phyloP scores from a whole-genome alignment of 495 filamentous ascomycete species.

The Xylaria curta region DNA sequence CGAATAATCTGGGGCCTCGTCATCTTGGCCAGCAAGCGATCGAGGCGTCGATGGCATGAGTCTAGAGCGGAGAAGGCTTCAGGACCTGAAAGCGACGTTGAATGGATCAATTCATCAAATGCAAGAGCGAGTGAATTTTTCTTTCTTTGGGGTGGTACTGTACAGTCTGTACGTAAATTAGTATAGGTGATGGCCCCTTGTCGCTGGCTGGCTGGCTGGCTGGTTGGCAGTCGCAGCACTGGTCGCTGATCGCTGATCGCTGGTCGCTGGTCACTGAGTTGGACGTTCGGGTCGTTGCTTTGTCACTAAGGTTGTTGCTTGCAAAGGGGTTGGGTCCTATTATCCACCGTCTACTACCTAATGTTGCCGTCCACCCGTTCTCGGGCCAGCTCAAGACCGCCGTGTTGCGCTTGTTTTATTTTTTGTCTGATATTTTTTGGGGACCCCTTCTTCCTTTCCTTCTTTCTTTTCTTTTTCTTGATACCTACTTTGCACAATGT shows the following conservation, averaged over 20 bases:
- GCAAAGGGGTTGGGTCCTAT: slow-evolving; percentile 8
- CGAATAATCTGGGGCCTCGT: slow-evolving; percentile 79
- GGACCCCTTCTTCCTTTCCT: background rate
- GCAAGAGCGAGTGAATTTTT: slow-evolving; percentile 12
- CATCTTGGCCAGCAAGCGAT: slow-evolving; percentile 56
- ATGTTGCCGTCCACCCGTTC: background rate
- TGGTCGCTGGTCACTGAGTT: background rate
- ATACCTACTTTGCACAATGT: background rate
- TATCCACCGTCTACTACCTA: too few relatives aligned
- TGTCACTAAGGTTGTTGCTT: background rate
- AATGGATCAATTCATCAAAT: slow-evolving; percentile 25
- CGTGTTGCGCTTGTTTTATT: background rate
- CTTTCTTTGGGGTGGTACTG: slow-evolving; percentile 1
- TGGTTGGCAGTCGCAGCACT: background rate
- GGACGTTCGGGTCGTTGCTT: background rate
- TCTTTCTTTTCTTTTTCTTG: background rate
- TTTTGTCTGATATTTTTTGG: background rate
- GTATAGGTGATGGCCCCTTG: slow-evolving; percentile 18
- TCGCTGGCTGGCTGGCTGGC: slow-evolving; percentile 10
- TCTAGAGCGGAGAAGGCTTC: slow-evolving; percentile 30
- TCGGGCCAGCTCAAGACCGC: slow-evolving; percentile 1
- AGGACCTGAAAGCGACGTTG: slow-evolving; percentile 17
- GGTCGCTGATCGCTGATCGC: too few relatives aligned
- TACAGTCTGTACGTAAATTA: slow-evolving; percentile 11
- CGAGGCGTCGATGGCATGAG: slow-evolving; percentile 34